Conservation (phyloP, 116 monocot species). For the Zostera marina region DNA sequence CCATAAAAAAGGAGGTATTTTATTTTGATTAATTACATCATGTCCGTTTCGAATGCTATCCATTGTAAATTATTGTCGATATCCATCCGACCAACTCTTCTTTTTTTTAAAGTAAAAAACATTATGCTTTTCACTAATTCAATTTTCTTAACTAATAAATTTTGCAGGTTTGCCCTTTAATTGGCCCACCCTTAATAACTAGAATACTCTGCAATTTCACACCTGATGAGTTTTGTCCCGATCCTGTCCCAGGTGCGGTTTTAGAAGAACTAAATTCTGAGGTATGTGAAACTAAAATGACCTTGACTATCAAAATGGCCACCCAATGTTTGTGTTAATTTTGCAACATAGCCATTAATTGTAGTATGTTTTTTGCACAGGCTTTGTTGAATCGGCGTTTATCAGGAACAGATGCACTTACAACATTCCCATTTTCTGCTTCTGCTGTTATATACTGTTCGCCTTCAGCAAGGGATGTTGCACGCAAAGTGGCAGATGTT, state of each 20-base stretch:
- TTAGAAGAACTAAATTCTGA: slow-evolving; percentile 76
- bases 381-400: slow-evolving; percentile 18
- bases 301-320: not conserved
- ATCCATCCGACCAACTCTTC: not conserved
- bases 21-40: not conserved
- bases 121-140: not conserved
- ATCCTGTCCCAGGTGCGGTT: slow-evolving; percentile 61
- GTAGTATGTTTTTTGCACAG: slow-evolving; percentile 21
- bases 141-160: not conserved
- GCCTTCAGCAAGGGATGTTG: slow-evolving; percentile 31
- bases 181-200: slow-evolving; percentile 49
- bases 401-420: slow-evolving; percentile 16
- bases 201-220: slow-evolving; percentile 87
- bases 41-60: no score
- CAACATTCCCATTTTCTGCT: slow-evolving; percentile 46
- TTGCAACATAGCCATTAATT: not conserved
- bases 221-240: slow-evolving; percentile 94
- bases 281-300: slow-evolving; percentile 17
- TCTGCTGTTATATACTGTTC: slow-evolving; percentile 39
- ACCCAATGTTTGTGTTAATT: not conserved
- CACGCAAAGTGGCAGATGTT: slow-evolving; percentile 45
- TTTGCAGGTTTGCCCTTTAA: slow-evolving; percentile 65
- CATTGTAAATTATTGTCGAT: not conserved
- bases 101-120: not conserved
- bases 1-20: slow-evolving; percentile 75